A percentile compares a stretch with the other conserved stretches of the same genome.
Evolutionary conservation across 1,139 yeast genomes (phyloP).

Genomic region (Cylindricascospora bacillispora): DNA sequence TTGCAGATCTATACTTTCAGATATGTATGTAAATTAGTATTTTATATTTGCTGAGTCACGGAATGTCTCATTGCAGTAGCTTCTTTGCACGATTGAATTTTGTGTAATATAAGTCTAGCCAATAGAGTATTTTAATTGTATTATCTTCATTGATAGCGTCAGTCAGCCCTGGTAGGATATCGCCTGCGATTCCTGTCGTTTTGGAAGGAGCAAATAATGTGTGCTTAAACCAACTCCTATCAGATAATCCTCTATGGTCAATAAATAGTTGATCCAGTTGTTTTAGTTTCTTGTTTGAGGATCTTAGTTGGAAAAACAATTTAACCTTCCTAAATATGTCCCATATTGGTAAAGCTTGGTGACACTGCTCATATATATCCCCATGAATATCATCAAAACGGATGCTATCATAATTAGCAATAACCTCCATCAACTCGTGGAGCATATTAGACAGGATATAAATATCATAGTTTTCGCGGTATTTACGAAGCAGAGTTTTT

Average conservation of each 20-base stretch:
- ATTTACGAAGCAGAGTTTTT: neutral
- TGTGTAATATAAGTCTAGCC: constrained; percentile 17
- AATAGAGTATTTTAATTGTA: constrained; percentile 19
- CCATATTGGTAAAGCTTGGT: constrained; percentile 64
- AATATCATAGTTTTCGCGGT: constrained; percentile 10
- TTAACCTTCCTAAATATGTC: constrained; percentile 42
- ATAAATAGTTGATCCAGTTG: constrained; percentile 36
- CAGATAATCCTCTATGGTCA: constrained; percentile 21
- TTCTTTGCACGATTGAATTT: too few species aligned
- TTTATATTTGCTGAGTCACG: too few species aligned
- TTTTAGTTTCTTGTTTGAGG: constrained; percentile 41
- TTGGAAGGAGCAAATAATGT: constrained; percentile 31
- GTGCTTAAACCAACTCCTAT: constrained; percentile 34
- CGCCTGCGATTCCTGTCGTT: constrained; percentile 22
- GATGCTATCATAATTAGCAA: constrained; percentile 9
- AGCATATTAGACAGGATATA: constrained; percentile 8
- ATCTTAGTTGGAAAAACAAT: constrained; percentile 44
- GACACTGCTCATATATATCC: constrained; percentile 34
- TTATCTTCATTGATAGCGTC: constrained; percentile 28
- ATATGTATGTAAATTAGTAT: too few species aligned
- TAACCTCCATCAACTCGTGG: constrained; percentile 5
- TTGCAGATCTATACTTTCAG: too few species aligned
- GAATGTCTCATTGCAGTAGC: too few species aligned
- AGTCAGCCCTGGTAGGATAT: constrained; percentile 30
- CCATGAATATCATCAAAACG: constrained; percentile 15